Percentiles rank a stretch among this genome's conserved stretches.
Conservation (phyloP, 306 rosid species). For the Quercus engelmannii region DNA sequence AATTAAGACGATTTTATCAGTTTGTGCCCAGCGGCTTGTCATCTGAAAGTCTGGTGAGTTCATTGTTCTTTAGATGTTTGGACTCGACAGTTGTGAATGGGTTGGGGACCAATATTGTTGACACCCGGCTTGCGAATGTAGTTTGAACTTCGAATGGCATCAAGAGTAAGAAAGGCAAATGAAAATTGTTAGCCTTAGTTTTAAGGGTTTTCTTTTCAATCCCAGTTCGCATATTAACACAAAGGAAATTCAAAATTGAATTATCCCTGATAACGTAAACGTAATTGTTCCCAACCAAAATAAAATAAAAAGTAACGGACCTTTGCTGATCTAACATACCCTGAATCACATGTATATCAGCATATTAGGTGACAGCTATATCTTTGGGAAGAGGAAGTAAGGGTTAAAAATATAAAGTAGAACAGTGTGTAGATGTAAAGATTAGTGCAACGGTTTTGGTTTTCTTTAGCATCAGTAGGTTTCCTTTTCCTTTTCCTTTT, state of each 20-base stretch:
- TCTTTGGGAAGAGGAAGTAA: not conserved
- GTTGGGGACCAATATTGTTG: not conserved
- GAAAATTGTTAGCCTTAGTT: not conserved
- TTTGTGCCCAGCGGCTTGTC: not conserved
- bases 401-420: not conserved
- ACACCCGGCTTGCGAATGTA: not conserved
- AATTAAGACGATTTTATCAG: not conserved
- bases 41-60: not conserved
- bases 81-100: not conserved
- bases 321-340: not conserved
- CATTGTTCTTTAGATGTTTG: not conserved
- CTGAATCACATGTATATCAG: not conserved
- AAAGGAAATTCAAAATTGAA: not conserved
- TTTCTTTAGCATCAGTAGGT: too few relatives aligned
- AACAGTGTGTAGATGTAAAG: not conserved
- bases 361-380: not conserved
- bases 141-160: not conserved
- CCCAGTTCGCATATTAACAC: not conserved
- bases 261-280: not conserved
- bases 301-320: too few relatives aligned
- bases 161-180: not conserved
- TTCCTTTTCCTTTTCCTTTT: not conserved
- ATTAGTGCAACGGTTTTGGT: not conserved
- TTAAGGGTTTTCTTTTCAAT: not conserved
- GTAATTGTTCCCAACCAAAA: too few relatives aligned